Conservation (phyloP, 2,329 filamentous ascomycete genomes). For the Hypoxylon rubiginosum region DNA sequence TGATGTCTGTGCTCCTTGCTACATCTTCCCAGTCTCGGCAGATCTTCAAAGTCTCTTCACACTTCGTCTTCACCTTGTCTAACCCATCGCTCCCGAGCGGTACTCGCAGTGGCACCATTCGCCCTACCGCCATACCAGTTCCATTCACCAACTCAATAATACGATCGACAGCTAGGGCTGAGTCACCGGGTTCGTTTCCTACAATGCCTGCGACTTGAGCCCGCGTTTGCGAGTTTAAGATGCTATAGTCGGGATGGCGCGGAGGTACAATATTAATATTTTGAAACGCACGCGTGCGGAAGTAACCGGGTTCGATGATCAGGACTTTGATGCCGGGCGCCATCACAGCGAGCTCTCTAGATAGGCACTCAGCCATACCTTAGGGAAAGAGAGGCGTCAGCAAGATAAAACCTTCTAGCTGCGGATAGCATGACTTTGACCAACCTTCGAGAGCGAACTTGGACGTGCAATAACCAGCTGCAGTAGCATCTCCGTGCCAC, state of each 20-base stretch:
- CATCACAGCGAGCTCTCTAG: slow-evolving; percentile 51
- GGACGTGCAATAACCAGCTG: slow-evolving; percentile 17
- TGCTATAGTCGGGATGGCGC: slow-evolving; percentile 46
- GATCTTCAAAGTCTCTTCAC: slow-evolving; percentile 62
- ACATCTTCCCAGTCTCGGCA: slow-evolving; percentile 64
- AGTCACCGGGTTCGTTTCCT: slow-evolving; percentile 53
- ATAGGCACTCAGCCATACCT: slow-evolving; percentile 51
- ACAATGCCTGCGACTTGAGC: slow-evolving; percentile 48
- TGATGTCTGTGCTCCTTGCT: slow-evolving; percentile 61
- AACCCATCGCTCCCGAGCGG: slow-evolving; percentile 68
- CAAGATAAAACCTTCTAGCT: not conserved
- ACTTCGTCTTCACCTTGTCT: slow-evolving; percentile 61
- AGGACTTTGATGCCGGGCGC: slow-evolving; percentile 54
- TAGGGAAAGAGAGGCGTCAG: not conserved
- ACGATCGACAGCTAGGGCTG: slow-evolving; percentile 57
- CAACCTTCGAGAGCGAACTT: slow-evolving; percentile 35
- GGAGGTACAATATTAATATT: slow-evolving; percentile 51
- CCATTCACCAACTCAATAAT: slow-evolving; percentile 69
- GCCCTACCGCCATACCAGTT: slow-evolving; percentile 53
- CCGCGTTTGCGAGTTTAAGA: slow-evolving; percentile 51
- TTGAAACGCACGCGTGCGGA: slow-evolving; percentile 57
- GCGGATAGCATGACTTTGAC: not conserved
- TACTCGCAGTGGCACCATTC: slow-evolving; percentile 60
- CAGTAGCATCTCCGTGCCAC: slow-evolving; percentile 25
- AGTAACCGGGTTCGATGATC: slow-evolving; percentile 59